phyloP scores from a whole-genome alignment of 139 green algal species.

The Chlamydomonas sphaeroides region DNA sequence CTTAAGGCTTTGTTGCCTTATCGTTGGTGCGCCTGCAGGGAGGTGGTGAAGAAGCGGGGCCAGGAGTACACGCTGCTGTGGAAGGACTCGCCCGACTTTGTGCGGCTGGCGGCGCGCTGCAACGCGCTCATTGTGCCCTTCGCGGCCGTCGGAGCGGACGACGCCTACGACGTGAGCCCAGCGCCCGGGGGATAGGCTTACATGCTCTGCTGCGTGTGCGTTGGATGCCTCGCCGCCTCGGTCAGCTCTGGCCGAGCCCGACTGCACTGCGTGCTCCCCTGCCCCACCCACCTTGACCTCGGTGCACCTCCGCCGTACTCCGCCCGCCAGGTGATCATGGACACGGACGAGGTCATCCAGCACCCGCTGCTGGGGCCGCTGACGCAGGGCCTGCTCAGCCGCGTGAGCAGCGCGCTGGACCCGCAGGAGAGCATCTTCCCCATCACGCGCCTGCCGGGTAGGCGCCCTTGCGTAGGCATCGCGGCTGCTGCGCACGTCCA shows the following conservation, averaged over 20 bases:
- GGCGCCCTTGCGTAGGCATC: background rate
- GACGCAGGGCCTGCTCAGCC: conserved; percentile 12
- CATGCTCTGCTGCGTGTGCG: too few relatives aligned
- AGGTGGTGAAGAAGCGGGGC: conserved; percentile 53
- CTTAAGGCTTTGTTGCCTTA: too few relatives aligned
- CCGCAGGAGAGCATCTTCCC: conserved; percentile 57
- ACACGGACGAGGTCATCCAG: conserved; percentile 60
- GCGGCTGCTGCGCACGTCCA: too few relatives aligned
- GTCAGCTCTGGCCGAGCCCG: too few relatives aligned
- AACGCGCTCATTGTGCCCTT: conserved; percentile 84
- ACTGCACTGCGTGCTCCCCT: too few relatives aligned
- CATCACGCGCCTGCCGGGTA: conserved; percentile 61
- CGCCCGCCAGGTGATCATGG: conserved; percentile 56
- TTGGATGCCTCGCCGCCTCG: background rate
- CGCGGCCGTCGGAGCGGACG: conserved; percentile 76
- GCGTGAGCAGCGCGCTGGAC: conserved; percentile 41
- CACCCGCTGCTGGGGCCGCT: conserved; percentile 59
- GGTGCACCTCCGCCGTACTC: too few relatives aligned
- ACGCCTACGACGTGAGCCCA: conserved; percentile 64
- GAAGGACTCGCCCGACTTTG: conserved; percentile 81
- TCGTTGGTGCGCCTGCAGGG: conserved; percentile 30
- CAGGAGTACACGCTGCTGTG: conserved; percentile 85
- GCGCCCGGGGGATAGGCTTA: too few relatives aligned
- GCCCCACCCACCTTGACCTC: too few relatives aligned
- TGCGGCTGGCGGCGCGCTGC: conserved; percentile 76